These are phyloP conservation scores for Parietaria judaica DNA, from an alignment of 306 rosid genomes.

Conservation along the genomic window DNA sequence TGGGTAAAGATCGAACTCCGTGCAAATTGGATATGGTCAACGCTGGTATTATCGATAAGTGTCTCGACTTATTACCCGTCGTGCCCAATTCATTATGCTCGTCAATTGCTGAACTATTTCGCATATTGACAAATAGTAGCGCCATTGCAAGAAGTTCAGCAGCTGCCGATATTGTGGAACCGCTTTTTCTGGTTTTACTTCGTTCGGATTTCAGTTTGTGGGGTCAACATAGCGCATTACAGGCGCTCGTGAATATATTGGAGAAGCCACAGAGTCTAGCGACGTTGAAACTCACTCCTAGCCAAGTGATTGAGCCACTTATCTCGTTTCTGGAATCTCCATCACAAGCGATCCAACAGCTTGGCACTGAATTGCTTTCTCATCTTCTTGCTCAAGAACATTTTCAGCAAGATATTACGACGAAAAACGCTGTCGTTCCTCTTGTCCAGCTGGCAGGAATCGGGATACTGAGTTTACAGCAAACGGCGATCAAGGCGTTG, in stretches of 20 bases:
- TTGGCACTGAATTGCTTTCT: constrained; percentile 87
- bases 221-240: constrained; percentile 99
- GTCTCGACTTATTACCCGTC: constrained; percentile 66
- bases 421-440: constrained; percentile 88
- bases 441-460: constrained; percentile 98
- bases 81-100: constrained; percentile 89
- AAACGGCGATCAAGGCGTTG: constrained; percentile 85
- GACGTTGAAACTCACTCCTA: constrained; percentile 84
- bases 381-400: constrained; percentile 96
- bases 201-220: constrained; percentile 77
- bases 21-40: constrained; percentile 78
- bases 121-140: constrained; percentile 82
- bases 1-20: constrained; percentile 85
- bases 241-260: constrained; percentile 92
- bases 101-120: constrained; percentile 82
- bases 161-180: constrained; percentile 85
- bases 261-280: constrained; percentile 97
- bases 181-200: constrained; percentile 81
- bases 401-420: constrained; percentile 93
- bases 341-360: constrained; percentile 93
- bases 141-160: constrained; percentile 90
- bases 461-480: constrained; percentile 90
- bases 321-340: constrained; percentile 92
- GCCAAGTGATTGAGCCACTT: constrained; percentile 89
- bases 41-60: constrained; percentile 67